Evolutionary conservation across 208 protist species (phyloP), one percentile per base, ranked within the genome.

Genomic region (Herpetomonas samuelpessoai): DNA sequence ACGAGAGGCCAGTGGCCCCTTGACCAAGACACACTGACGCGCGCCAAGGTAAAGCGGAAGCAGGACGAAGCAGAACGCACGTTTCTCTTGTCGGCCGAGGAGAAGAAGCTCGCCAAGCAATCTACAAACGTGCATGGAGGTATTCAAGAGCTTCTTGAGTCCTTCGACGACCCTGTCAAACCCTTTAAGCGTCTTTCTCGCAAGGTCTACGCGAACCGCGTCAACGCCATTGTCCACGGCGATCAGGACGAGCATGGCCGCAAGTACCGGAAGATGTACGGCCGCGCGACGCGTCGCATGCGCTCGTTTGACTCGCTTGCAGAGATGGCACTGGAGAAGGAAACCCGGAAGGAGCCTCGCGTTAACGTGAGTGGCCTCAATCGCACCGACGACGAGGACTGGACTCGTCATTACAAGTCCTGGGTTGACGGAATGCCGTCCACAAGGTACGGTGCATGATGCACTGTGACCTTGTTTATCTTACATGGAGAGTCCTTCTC

Each of bases 241-340:
- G 87, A 92, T 46, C 90, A 93, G 54, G 85, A 96, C 59, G 85
- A 89, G 49, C 77, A 91, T 59, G 90, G 90, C 9, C 74, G 85
- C 2, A 84, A 83, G 44, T 91, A 88, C 67, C 67, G 81, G 4
- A 80, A 72, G 38, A 77, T 95, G 67, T 50, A 80, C 46, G 26
- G 46, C 10, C 59, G 73, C 2, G 52, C 79, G 12, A 83, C 66
- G 30, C 71, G 69, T 24, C 80, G 88, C 22, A 68, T 72, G 65
- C 74, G 80, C 44, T 59, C 70, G 4, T 81, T 87, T 52, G 76
- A 88, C 31, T 95, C 88, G 4, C 53, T 92, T 0, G 55, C 65
- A 0, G 88, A 91, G 55, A 82, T 92, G 51, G 74, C 74, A n/a
- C 76, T 91, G 3, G 83, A 92, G 58, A 82, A 85, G 57, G 88